Conservation (phyloP, 2,329 filamentous ascomycete species). For the Mycogone perniciosa region DNA sequence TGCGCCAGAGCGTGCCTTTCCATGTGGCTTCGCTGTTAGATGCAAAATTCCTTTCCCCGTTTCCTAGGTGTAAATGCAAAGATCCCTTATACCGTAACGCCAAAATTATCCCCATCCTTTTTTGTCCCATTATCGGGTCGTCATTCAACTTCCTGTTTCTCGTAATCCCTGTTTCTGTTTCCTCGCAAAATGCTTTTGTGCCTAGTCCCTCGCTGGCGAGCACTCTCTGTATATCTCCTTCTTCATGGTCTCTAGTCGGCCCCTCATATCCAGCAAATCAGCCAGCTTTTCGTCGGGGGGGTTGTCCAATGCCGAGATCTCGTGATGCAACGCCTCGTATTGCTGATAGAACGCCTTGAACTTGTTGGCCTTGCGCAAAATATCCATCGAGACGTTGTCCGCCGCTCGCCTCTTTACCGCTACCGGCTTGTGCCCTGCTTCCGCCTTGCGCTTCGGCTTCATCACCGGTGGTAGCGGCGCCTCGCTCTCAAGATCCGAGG, state of each 20-base stretch:
- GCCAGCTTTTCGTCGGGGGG: conserved; percentile 46
- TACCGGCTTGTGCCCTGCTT: conserved; percentile 19
- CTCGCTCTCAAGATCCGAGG: conserved; percentile 52
- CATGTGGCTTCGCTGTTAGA: conserved; percentile 9
- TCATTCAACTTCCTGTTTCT: conserved; percentile 10
- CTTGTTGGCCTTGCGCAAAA: conserved; percentile 46
- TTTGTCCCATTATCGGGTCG: conserved; percentile 11
- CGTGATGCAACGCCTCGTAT: conserved; percentile 51
- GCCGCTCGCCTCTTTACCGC: conserved; percentile 26
- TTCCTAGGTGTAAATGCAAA: conserved; percentile 14
- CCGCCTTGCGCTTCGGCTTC: conserved; percentile 45
- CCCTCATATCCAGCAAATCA: conserved; percentile 48
- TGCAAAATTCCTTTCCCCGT: conserved; percentile 14
- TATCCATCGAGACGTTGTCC: conserved; percentile 30
- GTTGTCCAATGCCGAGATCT: conserved; percentile 45
- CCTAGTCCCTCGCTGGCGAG: conserved; percentile 20
- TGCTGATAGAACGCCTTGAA: conserved; percentile 52
- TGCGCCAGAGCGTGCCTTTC: conserved; percentile 13
- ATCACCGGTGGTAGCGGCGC: conserved; percentile 25
- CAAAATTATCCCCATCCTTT: conserved; percentile 11
- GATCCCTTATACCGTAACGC: conserved; percentile 10
- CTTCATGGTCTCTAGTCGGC: conserved; percentile 51
- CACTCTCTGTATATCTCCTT: conserved; percentile 48
- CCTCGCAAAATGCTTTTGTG: not conserved
- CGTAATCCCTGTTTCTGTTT: conserved; percentile 1